These are phyloP conservation scores for Eucalyptus albens DNA, from an alignment of 345 rosid genomes.

Conservation along the genomic window DNA sequence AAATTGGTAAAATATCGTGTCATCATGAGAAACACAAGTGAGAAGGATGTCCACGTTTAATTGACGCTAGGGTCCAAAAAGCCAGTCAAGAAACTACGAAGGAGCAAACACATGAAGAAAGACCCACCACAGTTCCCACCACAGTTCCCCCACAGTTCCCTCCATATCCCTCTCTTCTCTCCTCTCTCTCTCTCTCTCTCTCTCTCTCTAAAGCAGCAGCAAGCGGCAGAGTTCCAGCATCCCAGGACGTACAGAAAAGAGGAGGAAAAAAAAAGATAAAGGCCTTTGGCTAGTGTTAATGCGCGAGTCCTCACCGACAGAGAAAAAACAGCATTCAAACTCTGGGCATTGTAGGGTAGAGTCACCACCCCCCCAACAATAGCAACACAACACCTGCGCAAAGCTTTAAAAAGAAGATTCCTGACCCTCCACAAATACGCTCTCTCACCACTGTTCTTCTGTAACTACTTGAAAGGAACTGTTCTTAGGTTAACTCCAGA, in stretches of 20 bases:
- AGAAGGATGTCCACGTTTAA: neutral
- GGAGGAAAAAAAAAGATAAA: neutral
- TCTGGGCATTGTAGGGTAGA: neutral
- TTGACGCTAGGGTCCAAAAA: neutral
- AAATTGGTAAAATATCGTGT: neutral
- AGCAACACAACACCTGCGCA: neutral
- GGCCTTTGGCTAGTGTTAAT: neutral
- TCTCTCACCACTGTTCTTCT: neutral
- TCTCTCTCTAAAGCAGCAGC: neutral
- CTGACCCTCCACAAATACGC: neutral
- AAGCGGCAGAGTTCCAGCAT: neutral
- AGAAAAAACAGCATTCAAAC: neutral
- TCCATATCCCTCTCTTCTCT: neutral
- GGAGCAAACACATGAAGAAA: neutral
- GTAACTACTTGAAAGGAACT: neutral
- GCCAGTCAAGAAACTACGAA: neutral
- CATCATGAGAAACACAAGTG: neutral
- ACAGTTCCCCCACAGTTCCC: neutral
- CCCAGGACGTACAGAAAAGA: neutral
- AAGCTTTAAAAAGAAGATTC: neutral
- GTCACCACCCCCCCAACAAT: neutral
- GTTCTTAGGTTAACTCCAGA: neutral
- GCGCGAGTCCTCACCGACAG: neutral
- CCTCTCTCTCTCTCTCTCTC: neutral
- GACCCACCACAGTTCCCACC: neutral